Evolutionary conservation across 2,329 filamentous ascomycete genomes (phyloP).

Genomic region (Diaporthe australafricana): DNA sequence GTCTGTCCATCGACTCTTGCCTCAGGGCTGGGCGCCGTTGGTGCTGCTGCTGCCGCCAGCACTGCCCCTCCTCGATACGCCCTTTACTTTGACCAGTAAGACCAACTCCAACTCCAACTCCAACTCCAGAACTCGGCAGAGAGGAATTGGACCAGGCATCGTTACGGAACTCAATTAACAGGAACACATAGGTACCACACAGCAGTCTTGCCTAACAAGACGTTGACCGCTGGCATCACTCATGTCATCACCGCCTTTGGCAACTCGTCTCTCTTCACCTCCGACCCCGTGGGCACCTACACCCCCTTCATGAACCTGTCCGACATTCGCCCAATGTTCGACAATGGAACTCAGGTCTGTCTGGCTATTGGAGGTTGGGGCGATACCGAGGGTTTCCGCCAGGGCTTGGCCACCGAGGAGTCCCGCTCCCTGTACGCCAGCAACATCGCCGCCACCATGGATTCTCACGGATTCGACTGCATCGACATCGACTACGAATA

Average conservation of each 20-base stretch:
- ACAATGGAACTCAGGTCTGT: conserved; percentile 67
- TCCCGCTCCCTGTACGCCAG: conserved; percentile 65
- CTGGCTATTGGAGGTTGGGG: conserved; percentile 76
- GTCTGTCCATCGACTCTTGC: conserved; percentile 16
- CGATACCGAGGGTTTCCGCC: conserved; percentile 67
- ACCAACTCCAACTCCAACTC: too few relatives aligned
- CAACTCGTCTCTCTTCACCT: conserved; percentile 60
- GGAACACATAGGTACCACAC: conserved; percentile 30
- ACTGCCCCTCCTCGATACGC: conserved; percentile 31
- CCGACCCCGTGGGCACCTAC: conserved; percentile 54
- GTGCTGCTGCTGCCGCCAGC: conserved; percentile 3
- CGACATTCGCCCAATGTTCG: conserved; percentile 64
- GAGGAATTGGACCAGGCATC: too few relatives aligned
- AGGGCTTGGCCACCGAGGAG: conserved; percentile 58
- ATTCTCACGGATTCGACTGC: conserved; percentile 69
- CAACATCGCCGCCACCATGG: conserved; percentile 67
- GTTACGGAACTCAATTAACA: background rate
- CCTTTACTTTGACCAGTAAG: conserved; percentile 37
- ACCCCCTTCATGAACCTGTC: conserved; percentile 65
- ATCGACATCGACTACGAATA: conserved; percentile 76
- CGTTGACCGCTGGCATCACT: conserved; percentile 57
- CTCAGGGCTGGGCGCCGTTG: conserved; percentile 25
- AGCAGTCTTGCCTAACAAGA: conserved; percentile 27
- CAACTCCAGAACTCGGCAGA: too few relatives aligned
- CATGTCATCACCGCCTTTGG: conserved; percentile 69